Evolutionary conservation across 176 grass and related monocot species (phyloP).

Genomic region (Oryza meridionalis): DNA sequence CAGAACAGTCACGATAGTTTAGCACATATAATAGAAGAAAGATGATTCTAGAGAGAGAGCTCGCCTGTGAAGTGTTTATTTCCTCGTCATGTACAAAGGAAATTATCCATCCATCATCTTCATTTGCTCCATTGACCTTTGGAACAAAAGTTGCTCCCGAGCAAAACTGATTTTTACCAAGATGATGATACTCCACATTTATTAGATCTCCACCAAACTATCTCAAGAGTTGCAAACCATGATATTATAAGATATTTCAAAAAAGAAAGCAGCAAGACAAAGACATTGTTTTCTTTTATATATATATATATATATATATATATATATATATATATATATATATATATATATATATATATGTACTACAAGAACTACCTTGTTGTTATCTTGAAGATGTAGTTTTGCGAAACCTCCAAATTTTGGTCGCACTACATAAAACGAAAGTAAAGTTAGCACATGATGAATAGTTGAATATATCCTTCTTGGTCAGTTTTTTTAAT

Average conservation of each 20-base stretch:
- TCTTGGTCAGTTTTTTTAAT: too few species aligned
- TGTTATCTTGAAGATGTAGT: constrained; percentile 11
- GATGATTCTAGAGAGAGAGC: not conserved
- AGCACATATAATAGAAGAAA: too few species aligned
- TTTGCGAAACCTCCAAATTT: constrained; percentile 36
- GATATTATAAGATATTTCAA: too few species aligned
- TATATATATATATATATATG: not conserved
- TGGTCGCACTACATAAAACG: not conserved
- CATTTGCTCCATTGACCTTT: not conserved
- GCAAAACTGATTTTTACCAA: constrained; percentile 37
- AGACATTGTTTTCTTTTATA: not conserved
- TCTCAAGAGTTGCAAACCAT: not conserved
- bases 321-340: not conserved
- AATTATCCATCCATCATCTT: constrained; percentile 36
- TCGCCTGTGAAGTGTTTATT: constrained; percentile 12
- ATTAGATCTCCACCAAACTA: not conserved
- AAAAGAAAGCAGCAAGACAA: too few species aligned
- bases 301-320: not conserved
- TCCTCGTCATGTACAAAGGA: constrained; percentile 24
- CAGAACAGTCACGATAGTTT: too few species aligned
- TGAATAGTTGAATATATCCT: too few species aligned
- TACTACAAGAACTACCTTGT: not conserved
- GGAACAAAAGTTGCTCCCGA: constrained; percentile 34
- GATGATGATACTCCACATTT: constrained; percentile 5
- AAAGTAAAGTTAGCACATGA: too few species aligned